Conservation (phyloP, 2,329 filamentous ascomycete species). For the Xylaria sp. region DNA sequence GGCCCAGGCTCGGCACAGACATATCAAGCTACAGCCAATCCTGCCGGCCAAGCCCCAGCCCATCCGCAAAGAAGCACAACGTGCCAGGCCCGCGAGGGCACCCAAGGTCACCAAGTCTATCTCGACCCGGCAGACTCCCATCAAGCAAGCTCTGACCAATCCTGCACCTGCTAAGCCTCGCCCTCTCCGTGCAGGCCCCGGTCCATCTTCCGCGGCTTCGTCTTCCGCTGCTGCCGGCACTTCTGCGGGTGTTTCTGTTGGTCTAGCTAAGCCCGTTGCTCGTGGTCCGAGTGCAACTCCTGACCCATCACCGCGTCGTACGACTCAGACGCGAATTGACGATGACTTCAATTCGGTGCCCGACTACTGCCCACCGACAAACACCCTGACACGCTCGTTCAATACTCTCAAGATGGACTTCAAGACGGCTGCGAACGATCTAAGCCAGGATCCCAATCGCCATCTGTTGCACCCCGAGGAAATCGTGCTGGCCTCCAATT, state of each 20-base stretch:
- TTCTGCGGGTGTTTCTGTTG: neutral
- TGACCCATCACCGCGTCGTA: slow-evolving; percentile 45
- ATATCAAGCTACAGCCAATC: slow-evolving; percentile 35
- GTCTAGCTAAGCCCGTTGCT: slow-evolving; percentile 29
- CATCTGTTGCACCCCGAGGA: slow-evolving; percentile 74
- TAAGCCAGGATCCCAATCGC: slow-evolving; percentile 65
- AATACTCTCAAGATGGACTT: slow-evolving; percentile 79
- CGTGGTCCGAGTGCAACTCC: slow-evolving; percentile 41
- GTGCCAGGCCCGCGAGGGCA: slow-evolving; percentile 33
- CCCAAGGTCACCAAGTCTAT: slow-evolving; percentile 26
- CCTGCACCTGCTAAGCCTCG: slow-evolving; percentile 25
- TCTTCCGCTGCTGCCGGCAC: neutral
- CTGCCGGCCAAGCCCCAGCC: slow-evolving; percentile 39
- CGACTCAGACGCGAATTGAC: slow-evolving; percentile 70
- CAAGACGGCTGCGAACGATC: slow-evolving; percentile 75
- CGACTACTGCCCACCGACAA: slow-evolving; percentile 66
- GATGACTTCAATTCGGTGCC: slow-evolving; percentile 69
- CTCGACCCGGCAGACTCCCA: slow-evolving; percentile 10
- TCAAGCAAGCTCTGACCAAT: slow-evolving; percentile 21
- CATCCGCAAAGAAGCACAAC: slow-evolving; percentile 30
- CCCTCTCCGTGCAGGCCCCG: slow-evolving; percentile 28
- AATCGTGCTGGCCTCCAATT: slow-evolving; percentile 65
- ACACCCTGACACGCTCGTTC: slow-evolving; percentile 58
- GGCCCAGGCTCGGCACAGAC: slow-evolving; percentile 37
- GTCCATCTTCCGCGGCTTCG: slow-evolving; percentile 17